These are phyloP conservation scores for Fragilariopsis cylindrus DNA, from an alignment of 108 stramenopile species.

Conservation along the genomic window DNA sequence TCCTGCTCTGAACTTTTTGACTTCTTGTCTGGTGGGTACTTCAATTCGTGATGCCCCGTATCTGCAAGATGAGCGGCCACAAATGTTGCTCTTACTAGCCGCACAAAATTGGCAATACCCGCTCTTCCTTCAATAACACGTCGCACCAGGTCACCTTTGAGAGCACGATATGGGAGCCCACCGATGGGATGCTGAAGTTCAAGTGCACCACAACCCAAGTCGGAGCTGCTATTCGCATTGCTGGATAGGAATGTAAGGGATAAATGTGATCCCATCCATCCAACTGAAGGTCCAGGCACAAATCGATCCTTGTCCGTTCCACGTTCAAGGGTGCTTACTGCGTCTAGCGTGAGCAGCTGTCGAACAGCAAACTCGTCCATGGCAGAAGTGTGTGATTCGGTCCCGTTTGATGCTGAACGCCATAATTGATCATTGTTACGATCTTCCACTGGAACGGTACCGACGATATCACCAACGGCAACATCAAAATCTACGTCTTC, in stretches of 20 bases:
- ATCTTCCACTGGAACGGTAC: conserved; percentile 73
- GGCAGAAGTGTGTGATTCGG: conserved; percentile 83
- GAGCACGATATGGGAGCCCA: conserved; percentile 70
- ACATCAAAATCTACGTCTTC: conserved; percentile 70
- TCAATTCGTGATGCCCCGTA: conserved; percentile 55
- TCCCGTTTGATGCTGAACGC: conserved; percentile 84
- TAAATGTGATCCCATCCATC: conserved; percentile 82
- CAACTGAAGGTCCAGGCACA: conserved; percentile 73
- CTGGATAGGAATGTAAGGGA: conserved; percentile 75
- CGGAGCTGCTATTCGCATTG: conserved; percentile 75
- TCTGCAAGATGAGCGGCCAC: conserved; percentile 77
- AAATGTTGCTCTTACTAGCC: conserved; percentile 78
- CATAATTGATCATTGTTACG: conserved; percentile 84
- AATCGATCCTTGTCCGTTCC: conserved; percentile 52
- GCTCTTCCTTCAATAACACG: conserved; percentile 70
- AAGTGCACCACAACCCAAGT: conserved; percentile 83
- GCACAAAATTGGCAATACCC: conserved; percentile 72
- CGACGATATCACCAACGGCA: conserved; percentile 55
- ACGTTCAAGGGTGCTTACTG: conserved; percentile 71
- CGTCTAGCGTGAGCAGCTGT: conserved; percentile 71
- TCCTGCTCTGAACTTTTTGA: conserved; percentile 11
- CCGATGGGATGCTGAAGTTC: conserved; percentile 83
- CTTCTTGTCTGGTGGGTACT: conserved; percentile 37
- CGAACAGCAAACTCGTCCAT: conserved; percentile 80
- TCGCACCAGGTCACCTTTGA: conserved; percentile 68